Evolutionary conservation across 306 rosid genomes (phyloP), one percentile per base, ranked within the genome.

Genomic region (Herpetospermum pedunculosum): DNA sequence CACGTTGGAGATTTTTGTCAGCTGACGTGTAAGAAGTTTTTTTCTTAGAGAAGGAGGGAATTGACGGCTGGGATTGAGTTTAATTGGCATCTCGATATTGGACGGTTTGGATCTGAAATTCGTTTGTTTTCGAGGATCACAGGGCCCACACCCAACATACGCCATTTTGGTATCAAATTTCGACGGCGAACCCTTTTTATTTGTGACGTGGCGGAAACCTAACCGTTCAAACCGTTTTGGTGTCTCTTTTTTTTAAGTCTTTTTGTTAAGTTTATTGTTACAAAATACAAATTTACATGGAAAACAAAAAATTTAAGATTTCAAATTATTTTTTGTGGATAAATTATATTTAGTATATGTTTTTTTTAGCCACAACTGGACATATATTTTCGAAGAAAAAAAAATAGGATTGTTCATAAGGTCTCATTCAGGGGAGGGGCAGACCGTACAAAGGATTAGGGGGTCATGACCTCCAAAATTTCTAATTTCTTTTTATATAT

Each of bases 1-100:
- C 94, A 88, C 85, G 88, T 86, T 72, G 87, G 91, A 75, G 38
- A 69, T 26, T 28, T 44, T 4, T 46, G 55, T 69, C 54, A 23
- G 74, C 55, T 70, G 85, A 80, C 75, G 75, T 67, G 81, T 30
- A 52, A 34, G 59, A 28, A 57, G 12, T 3, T 64, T 72, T 79
- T 80, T 79, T 72, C 4, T 9, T 1, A 59, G 55, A 3, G 1
- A 8, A 75, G 32, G 16, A 43, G 6, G 8, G 1, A 25, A 40
- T 43, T 12, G 38, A 87, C 85, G 91, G 91, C 8, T 57, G 29
- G 11, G 67, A 84, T 88, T 34, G 25, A 34, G 38, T 9, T 34
- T 16, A 14, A 34, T 26, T 74, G 40, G 69, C 28, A 53, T 35
- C 21, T 15, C 25, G 6, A 34, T 3, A 59, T 78, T 78, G 68